Base-by-base conservation (phyloP, 768 basidiomycete species). In the Podaxis sp. region DNA sequence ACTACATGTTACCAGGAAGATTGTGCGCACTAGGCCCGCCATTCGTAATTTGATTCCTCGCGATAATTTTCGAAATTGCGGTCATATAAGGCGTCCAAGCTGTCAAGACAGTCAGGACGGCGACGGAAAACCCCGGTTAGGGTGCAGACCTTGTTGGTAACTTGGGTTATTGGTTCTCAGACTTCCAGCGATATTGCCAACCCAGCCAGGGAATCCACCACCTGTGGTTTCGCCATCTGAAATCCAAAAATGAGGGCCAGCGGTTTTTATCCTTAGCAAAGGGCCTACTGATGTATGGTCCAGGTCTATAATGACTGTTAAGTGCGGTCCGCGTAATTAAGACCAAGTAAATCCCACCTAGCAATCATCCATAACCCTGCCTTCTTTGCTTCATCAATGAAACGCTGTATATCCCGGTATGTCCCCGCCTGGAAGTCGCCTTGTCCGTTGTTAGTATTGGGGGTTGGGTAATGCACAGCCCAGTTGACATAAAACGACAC, bases 401-500 rank as follows among this genome's bases (percentile, higher is more conserved):
- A 83, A 2, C 74, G 68, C 60, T 85, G 81, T 11, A 85, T 77
- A 67, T 82, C 82, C 17, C 84, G 74, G 64, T 83, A 84, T 3
- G 82, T 84, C 26, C 77, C 79, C 8, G 55, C 30, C 65, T 82
- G 73, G 62, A 84, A 86, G 64, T 86, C 84, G 2, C 83, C 79
- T 36, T 75, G 66, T 12, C 80, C 76, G 17, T 67, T 67, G 58
- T 80, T 80, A 10, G 81, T 82, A 36, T 69, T 64, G 0, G 80
- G 80, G 0, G 83, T 75, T 12, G 85, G 84, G 65, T 76, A 84
- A 63, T 82, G 80, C 6, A 83, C 64, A 11, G 84, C 87, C 84
- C 86, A 87, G 64, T 83, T 83, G 26, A 84, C 76, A 66, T 84
- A 86, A 72, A 83, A 84, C 1, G 84, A 86, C 48, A 88, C 82